These are phyloP conservation scores for Leccinum subgranulosum DNA, from an alignment of 768 basidiomycete species.

Conservation along the genomic window DNA sequence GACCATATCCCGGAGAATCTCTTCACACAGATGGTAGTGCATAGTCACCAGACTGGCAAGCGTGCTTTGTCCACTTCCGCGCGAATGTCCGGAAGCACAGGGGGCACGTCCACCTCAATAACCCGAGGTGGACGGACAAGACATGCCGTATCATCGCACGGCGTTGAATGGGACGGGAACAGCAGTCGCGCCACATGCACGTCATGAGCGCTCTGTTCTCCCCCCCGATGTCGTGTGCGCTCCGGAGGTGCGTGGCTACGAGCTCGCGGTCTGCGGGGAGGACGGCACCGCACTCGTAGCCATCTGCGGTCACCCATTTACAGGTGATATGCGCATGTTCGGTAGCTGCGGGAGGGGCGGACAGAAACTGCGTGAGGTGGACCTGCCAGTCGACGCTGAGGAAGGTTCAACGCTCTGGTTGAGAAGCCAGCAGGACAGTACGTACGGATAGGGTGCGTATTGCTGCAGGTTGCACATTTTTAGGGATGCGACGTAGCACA, in stretches of 20 bases:
- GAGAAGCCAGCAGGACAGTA: neutral
- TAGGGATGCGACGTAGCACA: neutral
- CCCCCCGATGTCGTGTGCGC: neutral
- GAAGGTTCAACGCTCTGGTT: neutral
- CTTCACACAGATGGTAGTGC: neutral
- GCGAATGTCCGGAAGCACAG: neutral
- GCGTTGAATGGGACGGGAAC: neutral
- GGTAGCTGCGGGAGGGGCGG: no score
- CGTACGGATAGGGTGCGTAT: neutral
- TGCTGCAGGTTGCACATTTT: neutral
- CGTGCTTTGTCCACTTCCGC: neutral
- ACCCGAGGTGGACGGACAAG: neutral
- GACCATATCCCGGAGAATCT: neutral
- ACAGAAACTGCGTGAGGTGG: neutral
- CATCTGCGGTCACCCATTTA: neutral
- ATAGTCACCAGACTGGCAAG: neutral
- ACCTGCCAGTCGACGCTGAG: neutral
- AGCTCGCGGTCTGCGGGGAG: neutral
- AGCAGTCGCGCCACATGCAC: neutral
- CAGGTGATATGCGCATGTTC: neutral
- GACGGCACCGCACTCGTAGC: neutral
- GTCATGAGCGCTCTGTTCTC: neutral
- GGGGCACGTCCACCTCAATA: constrained; percentile 9
- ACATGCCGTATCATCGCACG: constrained; percentile 1
- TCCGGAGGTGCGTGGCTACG: neutral